Conservation (phyloP, 192 early-diverging fungal species). For the Entomortierella lignicola region DNA sequence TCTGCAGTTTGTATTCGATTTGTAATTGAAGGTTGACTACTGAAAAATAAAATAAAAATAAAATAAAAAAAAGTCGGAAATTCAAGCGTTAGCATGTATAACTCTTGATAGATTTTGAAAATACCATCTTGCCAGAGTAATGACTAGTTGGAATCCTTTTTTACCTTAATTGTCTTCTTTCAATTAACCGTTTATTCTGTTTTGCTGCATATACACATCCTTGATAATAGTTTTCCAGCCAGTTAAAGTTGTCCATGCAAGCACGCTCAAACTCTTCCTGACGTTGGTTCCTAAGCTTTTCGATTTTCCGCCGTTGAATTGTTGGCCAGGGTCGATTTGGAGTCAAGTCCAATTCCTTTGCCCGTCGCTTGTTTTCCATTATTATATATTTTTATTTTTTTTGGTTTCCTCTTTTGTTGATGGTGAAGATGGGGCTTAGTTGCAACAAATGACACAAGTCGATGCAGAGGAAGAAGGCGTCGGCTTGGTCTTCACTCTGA, state of each 20-base stretch:
- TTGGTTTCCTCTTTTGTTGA: no score
- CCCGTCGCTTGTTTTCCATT: slow-evolving; percentile 18
- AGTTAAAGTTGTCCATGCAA: slow-evolving; percentile 32
- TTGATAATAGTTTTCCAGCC: slow-evolving; percentile 52
- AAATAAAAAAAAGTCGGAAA: slow-evolving; percentile 2
- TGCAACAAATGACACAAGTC: not conserved
- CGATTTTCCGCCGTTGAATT: slow-evolving; percentile 21
- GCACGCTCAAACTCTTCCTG: slow-evolving; percentile 32
- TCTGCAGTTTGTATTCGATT: no score
- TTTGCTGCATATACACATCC: slow-evolving; percentile 41
- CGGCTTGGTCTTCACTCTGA: not conserved
- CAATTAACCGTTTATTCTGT: slow-evolving; percentile 20
- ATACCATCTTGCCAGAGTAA: no score
- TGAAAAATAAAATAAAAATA: no score
- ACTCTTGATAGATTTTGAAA: no score
- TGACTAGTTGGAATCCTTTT: no score
- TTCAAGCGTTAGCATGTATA: no score
- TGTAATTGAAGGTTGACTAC: not conserved
- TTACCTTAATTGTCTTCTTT: not conserved
- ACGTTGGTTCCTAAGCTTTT: slow-evolving; percentile 34
- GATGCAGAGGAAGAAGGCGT: not conserved
- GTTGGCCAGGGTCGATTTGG: slow-evolving; percentile 23
- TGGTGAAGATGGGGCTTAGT: no score
- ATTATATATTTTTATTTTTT: not conserved
- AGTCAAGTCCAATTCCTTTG: not conserved